Base-by-base conservation (phyloP, 1,284 basidiomycete species). In the Cerioporus squamosus region DNA sequence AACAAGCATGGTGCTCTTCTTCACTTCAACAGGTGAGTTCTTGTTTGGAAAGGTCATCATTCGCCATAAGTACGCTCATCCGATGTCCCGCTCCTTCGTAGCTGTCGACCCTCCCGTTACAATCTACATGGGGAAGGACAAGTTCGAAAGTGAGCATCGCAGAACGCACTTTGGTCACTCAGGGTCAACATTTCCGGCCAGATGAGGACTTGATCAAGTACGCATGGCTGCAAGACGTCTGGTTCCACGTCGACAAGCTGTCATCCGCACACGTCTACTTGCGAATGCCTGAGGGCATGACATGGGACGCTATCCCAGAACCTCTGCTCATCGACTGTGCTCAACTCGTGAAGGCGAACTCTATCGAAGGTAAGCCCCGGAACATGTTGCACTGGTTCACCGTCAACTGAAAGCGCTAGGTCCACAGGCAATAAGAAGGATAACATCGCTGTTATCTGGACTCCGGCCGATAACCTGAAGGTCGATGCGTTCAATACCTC, bases 271-370 rank as follows among this genome's bases (percentile, higher is more conserved):
- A 97, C 72, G 94, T 97, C 46, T 99, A 99, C 73, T 78, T 98
- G 15, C 90, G 96, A 18, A 87, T 98, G 78, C 83, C 91, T 0
- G 82, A 86, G 6, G 77, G 74, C n/a, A 90, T 93, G 80, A 75
- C 81, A 17, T 99, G 96, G 94, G 94, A 98, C 18, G 73, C 79
- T 10, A 92, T 99, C 44, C 96, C 97, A 0, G 83, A 90, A 52
- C 77, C 85, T 0, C 77, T 98, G 10, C 77, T 98, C 23, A 79
- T 81, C 9, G 96, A 99, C 72, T 93, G 93, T 63, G 93, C 94
- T 0, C 97, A 99, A 74, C 80, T 99, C 1, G 95, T 98, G 44
- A 99, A 99, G 75, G 96, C 97, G 0, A 98, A 98, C 69, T 96
- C 93, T 3, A 99, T 99, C 55, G 94, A 98, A 80, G 94, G 95